Evolutionary conservation across 148 eudicot species (phyloP).

Genomic region (Agrostemma githago): DNA sequence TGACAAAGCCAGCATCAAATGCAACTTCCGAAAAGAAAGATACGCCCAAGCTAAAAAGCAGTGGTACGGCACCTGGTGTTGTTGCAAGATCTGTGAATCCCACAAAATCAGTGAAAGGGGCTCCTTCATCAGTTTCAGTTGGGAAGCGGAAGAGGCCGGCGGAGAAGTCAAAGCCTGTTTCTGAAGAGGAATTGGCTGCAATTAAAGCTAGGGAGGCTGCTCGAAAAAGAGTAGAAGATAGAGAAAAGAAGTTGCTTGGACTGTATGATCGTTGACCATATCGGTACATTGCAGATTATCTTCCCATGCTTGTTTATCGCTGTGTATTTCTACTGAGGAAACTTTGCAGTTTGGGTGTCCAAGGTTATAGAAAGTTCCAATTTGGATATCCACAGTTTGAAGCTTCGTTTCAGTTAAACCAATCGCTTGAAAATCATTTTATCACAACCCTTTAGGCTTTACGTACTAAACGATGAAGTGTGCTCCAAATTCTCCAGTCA

Average conservation of each 20-base stretch:
- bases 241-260: constrained; percentile 71
- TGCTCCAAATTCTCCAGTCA: too few species aligned
- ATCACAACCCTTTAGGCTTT: too few species aligned
- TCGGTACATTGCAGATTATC: too few species aligned
- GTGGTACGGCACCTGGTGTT: constrained; percentile 32
- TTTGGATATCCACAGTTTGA: too few species aligned
- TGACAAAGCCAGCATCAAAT: constrained; percentile 23
- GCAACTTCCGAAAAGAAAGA: constrained; percentile 32
- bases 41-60: constrained; percentile 13
- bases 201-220: constrained; percentile 96
- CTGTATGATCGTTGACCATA: constrained; percentile 54
- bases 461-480: too few species aligned
- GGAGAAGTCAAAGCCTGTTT: constrained; percentile 29
- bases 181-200: constrained; percentile 69
- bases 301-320: too few species aligned
- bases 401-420: too few species aligned
- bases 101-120: constrained; percentile 35
- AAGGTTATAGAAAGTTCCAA: too few species aligned
- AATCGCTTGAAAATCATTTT: too few species aligned
- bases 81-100: constrained; percentile 32
- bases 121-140: constrained; percentile 41
- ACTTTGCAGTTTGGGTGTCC: too few species aligned
- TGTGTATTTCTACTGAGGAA: too few species aligned
- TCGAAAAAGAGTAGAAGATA: constrained; percentile 75
- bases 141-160: constrained; percentile 60